A percentile compares a stretch with the other conserved stretches of the same genome.
Conservation (phyloP, 441 rosid genomes). For the Mallotus japonicus region DNA sequence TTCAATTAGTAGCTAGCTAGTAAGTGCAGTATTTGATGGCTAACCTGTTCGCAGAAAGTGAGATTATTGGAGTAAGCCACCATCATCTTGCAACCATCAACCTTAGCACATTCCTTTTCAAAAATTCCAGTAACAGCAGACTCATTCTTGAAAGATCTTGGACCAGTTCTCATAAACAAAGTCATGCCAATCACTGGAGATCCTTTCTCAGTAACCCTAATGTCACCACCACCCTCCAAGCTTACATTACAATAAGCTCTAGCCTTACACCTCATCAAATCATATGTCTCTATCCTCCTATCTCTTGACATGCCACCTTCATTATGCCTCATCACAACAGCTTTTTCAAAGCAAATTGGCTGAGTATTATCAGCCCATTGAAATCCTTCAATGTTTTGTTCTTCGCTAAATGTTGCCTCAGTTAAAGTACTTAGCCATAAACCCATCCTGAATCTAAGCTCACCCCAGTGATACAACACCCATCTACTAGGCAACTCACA, state of each 20-base stretch:
- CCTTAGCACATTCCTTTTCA: slow-evolving; percentile 47
- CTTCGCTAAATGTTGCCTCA: slow-evolving; percentile 42
- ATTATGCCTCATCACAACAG: slow-evolving; percentile 70
- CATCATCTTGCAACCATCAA: slow-evolving; percentile 48
- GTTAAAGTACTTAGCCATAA: slow-evolving; percentile 43
- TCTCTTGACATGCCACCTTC: slow-evolving; percentile 71
- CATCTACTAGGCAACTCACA: slow-evolving; percentile 52
- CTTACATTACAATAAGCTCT: slow-evolving; percentile 50
- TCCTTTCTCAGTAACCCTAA: not conserved
- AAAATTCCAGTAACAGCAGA: slow-evolving; percentile 43
- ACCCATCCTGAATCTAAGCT: slow-evolving; percentile 49
- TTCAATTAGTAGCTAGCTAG: too few relatives aligned
- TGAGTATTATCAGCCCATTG: slow-evolving; percentile 21
- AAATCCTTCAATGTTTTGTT: slow-evolving; percentile 31
- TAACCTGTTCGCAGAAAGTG: slow-evolving; percentile 64
- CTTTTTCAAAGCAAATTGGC: slow-evolving; percentile 62
- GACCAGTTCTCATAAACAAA: slow-evolving; percentile 56
- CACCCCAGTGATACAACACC: slow-evolving; percentile 70
- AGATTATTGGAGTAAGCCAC: slow-evolving; percentile 61
- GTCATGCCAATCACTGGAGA: slow-evolving; percentile 48
- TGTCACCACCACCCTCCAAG: slow-evolving; percentile 10
- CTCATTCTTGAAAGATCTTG: slow-evolving; percentile 67
- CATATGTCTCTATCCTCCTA: slow-evolving; percentile 53
- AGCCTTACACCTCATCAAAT: slow-evolving; percentile 55
- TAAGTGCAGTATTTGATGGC: not conserved